Conservation (phyloP, 306 rosid genomes). For the Malus domestica region DNA sequence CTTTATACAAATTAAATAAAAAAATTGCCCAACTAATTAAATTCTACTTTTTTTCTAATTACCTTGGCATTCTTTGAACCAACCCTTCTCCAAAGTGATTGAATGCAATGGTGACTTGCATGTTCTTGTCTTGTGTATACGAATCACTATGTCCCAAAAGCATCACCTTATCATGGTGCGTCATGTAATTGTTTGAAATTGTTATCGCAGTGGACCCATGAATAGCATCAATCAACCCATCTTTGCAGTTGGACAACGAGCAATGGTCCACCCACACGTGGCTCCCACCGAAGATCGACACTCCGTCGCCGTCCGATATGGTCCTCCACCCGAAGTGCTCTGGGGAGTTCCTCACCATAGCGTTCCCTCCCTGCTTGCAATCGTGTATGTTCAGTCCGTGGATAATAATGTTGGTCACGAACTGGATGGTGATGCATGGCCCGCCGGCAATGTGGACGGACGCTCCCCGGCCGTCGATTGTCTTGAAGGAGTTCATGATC, state of each 20-base stretch:
- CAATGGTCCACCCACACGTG: slow-evolving; percentile 95
- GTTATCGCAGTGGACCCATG: slow-evolving; percentile 83
- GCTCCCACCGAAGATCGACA: slow-evolving; percentile 89
- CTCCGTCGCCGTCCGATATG: slow-evolving; percentile 87
- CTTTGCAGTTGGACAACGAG: slow-evolving; percentile 74
- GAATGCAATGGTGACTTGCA: slow-evolving; percentile 93
- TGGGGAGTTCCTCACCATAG: slow-evolving; percentile 81
- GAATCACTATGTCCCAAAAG: slow-evolving; percentile 82
- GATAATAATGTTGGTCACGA: slow-evolving; percentile 71
- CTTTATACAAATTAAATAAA: not conserved
- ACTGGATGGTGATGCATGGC: slow-evolving; percentile 90
- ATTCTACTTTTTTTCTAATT: slow-evolving; percentile 1
- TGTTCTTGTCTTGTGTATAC: slow-evolving; percentile 75
- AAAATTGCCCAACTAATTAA: not conserved
- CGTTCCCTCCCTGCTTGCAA: slow-evolving; percentile 84
- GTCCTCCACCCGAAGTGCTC: slow-evolving; percentile 84
- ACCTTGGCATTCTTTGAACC: slow-evolving; percentile 98
- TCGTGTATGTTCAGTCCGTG: slow-evolving; percentile 82
- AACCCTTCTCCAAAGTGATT: slow-evolving; percentile 98
- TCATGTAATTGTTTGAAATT: slow-evolving; percentile 90
- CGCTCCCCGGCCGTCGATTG: slow-evolving; percentile 86
- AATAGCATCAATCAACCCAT: slow-evolving; percentile 83
- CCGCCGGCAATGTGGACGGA: slow-evolving; percentile 95
- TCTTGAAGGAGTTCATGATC: slow-evolving; percentile 92
- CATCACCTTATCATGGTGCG: slow-evolving; percentile 97